Evolutionary conservation across 768 basidiomycete species (phyloP).

Genomic region (Chalciporus sphaerocephalus): DNA sequence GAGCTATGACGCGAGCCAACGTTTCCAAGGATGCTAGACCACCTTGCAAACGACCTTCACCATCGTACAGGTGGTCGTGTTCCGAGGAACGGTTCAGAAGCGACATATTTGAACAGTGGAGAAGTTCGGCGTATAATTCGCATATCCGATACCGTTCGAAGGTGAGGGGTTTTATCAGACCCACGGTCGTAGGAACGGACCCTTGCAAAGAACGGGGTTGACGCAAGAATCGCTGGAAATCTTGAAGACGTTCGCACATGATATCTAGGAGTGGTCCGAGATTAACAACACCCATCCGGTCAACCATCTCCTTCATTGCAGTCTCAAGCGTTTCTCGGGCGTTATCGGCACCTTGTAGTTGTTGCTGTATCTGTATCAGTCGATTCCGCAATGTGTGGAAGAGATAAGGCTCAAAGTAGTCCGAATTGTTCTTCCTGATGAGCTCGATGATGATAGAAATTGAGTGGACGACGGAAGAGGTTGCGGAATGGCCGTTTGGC

Average conservation of each 20-base stretch:
- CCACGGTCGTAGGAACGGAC: slow-evolving; percentile 69
- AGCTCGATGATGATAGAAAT: slow-evolving; percentile 89
- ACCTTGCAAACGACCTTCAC: slow-evolving; percentile 81
- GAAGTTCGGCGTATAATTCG: slow-evolving; percentile 92
- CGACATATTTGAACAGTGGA: slow-evolving; percentile 98
- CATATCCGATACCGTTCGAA: slow-evolving; percentile 94
- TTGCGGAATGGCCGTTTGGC: slow-evolving; percentile 46
- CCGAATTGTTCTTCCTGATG: slow-evolving; percentile 96
- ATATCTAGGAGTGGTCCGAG: slow-evolving; percentile 76
- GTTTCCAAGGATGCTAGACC: slow-evolving; percentile 82
- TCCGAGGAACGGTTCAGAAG: slow-evolving; percentile 79
- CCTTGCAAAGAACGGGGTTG: slow-evolving; percentile 71
- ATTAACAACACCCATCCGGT: slow-evolving; percentile 87
- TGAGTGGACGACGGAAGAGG: slow-evolving; percentile 81
- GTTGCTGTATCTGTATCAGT: slow-evolving; percentile 82
- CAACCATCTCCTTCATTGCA: slow-evolving; percentile 76
- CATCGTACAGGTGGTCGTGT: slow-evolving; percentile 69
- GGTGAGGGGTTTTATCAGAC: slow-evolving; percentile 73
- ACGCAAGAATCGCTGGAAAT: slow-evolving; percentile 65
- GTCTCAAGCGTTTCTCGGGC: slow-evolving; percentile 62
- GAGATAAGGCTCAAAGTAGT: slow-evolving; percentile 96
- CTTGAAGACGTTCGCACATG: slow-evolving; percentile 61
- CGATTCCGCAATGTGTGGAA: slow-evolving; percentile 92
- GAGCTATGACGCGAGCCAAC: slow-evolving; percentile 76
- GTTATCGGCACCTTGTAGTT: slow-evolving; percentile 51